phyloP scores from a whole-genome alignment of 2,329 filamentous ascomycete species.

The Fusarium temperatum region DNA sequence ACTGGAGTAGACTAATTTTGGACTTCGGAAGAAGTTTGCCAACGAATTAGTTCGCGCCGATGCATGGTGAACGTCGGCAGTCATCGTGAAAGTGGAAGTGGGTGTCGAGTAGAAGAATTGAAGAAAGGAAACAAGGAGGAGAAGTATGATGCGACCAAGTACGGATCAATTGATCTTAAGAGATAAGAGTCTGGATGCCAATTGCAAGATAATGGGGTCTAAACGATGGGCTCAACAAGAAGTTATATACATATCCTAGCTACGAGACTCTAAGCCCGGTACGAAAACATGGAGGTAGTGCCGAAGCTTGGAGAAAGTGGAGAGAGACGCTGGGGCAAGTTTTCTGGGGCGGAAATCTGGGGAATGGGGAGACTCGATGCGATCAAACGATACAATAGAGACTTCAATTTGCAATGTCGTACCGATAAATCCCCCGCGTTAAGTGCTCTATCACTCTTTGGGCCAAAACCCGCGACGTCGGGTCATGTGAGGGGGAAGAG shows the following conservation, averaged over 20 bases:
- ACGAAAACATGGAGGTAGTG: background rate
- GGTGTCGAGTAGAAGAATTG: background rate
- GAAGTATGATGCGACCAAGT: background rate
- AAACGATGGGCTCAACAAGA: background rate
- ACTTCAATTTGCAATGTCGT: background rate
- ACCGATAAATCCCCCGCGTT: background rate
- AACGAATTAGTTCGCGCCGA: background rate
- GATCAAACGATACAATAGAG: background rate
- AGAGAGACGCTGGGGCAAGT: background rate
- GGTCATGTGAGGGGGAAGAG: background rate
- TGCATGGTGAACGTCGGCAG: background rate
- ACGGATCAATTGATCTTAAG: background rate
- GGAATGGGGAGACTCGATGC: background rate
- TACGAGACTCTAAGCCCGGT: no score
- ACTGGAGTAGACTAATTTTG: background rate
- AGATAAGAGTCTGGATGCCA: no score
- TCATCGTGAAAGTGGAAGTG: background rate
- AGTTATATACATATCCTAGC: background rate
- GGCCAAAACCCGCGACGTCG: background rate
- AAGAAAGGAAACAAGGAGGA: background rate
- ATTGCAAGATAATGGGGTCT: background rate
- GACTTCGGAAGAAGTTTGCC: background rate
- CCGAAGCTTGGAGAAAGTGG: background rate
- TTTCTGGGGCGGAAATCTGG: background rate
- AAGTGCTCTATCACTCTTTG: background rate